Base-by-base conservation (phyloP, 441 rosid species). In the Isatis lusitanica region DNA sequence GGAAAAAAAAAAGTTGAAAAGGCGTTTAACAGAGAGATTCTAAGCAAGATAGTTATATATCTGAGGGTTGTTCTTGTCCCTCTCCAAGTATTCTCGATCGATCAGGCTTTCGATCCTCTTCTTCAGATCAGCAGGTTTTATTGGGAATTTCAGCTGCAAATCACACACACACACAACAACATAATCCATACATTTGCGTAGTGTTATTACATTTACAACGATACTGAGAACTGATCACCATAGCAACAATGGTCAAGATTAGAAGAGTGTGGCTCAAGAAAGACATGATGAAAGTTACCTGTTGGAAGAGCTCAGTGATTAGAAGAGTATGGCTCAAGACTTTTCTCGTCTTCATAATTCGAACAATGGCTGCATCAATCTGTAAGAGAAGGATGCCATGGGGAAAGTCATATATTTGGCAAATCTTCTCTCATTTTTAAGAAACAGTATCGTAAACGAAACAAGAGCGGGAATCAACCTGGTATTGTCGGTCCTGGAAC, bases 311-410 rank as follows among this genome's bases (percentile, higher is more conserved):
- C 80, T 96, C 99, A 18, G 99, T 96, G 68, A 96, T 96, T 64
- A 96, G 82, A 81, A 93, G 99, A 1, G 98, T 96, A 85, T 96
- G 99, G 77, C 99, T 96, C 47, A 96, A 84, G 52, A 93, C 91
- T 83, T 93, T 96, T 82, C 98, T 86, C 0, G 99, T 96, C 88
- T 96, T 96, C 99, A 93, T 96, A 70, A 96, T 93, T 64, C 98
- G 86, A 65, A 96, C 99, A 80, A 96, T 91, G 16, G 99, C 99
- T 71, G 99, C 98, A 86, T 96, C 99, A 53, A 96, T 90, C 98
- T 95, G 86, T 58, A 63, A 39, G 46, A 38, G 10, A 42, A 21
- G 15, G 42, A 13, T 36, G 73, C 15, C 6, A 52, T n/a, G 51
- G 28, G 35, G 3, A 33, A 46, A 46, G 10, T 5, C 35, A 44